A percentile compares a stretch with the other conserved stretches of the same genome.
Conservation (phyloP, 2,329 filamentous ascomycete genomes). For the Cladorrhinum sp. region DNA sequence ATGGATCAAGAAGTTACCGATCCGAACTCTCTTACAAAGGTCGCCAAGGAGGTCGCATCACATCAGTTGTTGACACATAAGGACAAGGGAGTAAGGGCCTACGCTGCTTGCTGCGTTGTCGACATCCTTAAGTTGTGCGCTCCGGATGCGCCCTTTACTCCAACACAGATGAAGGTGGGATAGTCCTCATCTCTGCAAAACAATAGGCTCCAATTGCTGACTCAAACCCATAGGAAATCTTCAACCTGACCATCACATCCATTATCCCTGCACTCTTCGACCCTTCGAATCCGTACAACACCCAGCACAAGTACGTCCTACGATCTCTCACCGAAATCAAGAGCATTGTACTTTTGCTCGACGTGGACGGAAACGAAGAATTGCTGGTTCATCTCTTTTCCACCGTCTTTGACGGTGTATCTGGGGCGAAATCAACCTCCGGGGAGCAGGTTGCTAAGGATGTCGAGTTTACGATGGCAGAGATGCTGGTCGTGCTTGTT, state of each 20-base stretch:
- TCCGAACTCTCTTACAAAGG: constrained; percentile 75
- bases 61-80: constrained; percentile 84
- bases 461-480: constrained; percentile 88
- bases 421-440: constrained; percentile 68
- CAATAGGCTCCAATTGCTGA: constrained; percentile 23
- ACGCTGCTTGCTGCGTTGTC: constrained; percentile 82
- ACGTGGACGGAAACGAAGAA: constrained; percentile 77
- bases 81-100: constrained; percentile 89
- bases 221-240: constrained; percentile 70
- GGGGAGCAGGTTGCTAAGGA: constrained; percentile 88
- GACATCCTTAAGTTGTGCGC: constrained; percentile 92
- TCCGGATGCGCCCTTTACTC: constrained; percentile 90
- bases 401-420: constrained; percentile 87
- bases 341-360: constrained; percentile 86
- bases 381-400: constrained; percentile 81
- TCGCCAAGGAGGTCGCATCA: constrained; percentile 80
- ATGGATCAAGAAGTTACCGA: constrained; percentile 86
- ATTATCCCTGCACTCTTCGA: constrained; percentile 83
- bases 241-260: constrained; percentile 78
- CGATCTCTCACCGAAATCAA: constrained; percentile 88
- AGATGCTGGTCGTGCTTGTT: constrained; percentile 78
- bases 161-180: constrained; percentile 79
- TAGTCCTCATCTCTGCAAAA: constrained; percentile 22
- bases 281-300: constrained; percentile 84
- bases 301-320: constrained; percentile 88